Conservation (phyloP, 192 early-diverging fungal species). For the Glomus cerebriforme region DNA sequence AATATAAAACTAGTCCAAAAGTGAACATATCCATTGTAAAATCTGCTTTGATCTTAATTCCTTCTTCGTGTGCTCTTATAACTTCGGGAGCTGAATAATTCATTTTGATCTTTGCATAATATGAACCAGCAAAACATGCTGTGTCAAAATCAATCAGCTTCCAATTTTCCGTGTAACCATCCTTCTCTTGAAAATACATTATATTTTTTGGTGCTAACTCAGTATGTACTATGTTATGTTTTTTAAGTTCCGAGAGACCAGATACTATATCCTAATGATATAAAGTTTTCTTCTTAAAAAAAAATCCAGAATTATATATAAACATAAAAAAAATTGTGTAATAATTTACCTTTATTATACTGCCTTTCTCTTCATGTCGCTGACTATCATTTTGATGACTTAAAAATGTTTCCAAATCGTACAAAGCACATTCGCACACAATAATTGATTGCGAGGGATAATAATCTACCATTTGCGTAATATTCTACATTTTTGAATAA, state of each 20-base stretch:
- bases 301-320: neutral
- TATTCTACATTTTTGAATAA: neutral
- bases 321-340: neutral
- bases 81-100: slow-evolving; percentile 18
- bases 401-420: neutral
- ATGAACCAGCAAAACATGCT: neutral
- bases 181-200: slow-evolving; percentile 10
- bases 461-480: neutral
- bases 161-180: neutral
- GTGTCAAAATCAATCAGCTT: slow-evolving; percentile 19
- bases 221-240: slow-evolving; percentile 2
- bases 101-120: neutral
- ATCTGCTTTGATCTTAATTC: neutral
- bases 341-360: neutral
- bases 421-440: neutral
- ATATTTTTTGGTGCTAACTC: slow-evolving; percentile 15
- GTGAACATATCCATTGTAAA: slow-evolving; percentile 16
- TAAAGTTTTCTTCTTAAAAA: neutral
- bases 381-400: neutral
- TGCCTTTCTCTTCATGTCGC: neutral
- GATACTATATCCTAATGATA: neutral
- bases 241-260: neutral
- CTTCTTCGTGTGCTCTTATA: neutral
- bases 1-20: slow-evolving; percentile 13
- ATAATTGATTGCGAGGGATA: neutral